These are phyloP conservation scores for Penicillium subrubescens DNA, from an alignment of 495 filamentous ascomycete genomes.

Conservation along the genomic window DNA sequence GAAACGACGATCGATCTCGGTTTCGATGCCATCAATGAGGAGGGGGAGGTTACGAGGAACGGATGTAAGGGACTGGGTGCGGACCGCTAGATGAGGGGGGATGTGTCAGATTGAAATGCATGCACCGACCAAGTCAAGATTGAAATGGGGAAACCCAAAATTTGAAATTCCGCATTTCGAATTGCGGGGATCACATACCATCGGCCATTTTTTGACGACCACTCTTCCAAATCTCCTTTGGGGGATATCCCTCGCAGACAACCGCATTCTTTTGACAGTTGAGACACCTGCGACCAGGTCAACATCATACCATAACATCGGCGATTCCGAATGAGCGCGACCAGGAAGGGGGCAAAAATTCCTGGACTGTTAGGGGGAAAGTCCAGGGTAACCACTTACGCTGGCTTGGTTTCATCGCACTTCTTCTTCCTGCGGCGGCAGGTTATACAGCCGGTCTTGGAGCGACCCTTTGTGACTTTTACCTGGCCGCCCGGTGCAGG, in stretches of 20 bases:
- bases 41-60: constrained; percentile 68
- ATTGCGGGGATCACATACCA: constrained; percentile 53
- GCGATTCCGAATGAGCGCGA: neutral
- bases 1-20: constrained; percentile 77
- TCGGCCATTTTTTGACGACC: constrained; percentile 76
- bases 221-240: constrained; percentile 83
- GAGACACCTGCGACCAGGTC: constrained; percentile 54
- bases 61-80: constrained; percentile 36
- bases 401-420: constrained; percentile 91
- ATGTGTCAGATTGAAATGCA: constrained; percentile 4
- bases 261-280: constrained; percentile 95
- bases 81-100: constrained; percentile 25
- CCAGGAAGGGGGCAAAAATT: neutral
- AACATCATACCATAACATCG: neutral
- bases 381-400: constrained; percentile 40
- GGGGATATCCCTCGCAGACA: constrained; percentile 90
- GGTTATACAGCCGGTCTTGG: constrained; percentile 92
- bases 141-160: neutral
- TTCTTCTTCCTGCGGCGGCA: constrained; percentile 95
- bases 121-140: constrained; percentile 3
- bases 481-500: constrained; percentile 53
- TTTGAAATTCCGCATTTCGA: neutral
- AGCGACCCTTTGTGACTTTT: constrained; percentile 83
- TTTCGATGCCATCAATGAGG: constrained; percentile 85
- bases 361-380: neutral